A percentile compares a stretch with the other conserved stretches of the same genome.
These are phyloP conservation scores for Fusarium sp. DNA, from an alignment of 2,329 filamentous ascomycete genomes.

Conservation along the genomic window DNA sequence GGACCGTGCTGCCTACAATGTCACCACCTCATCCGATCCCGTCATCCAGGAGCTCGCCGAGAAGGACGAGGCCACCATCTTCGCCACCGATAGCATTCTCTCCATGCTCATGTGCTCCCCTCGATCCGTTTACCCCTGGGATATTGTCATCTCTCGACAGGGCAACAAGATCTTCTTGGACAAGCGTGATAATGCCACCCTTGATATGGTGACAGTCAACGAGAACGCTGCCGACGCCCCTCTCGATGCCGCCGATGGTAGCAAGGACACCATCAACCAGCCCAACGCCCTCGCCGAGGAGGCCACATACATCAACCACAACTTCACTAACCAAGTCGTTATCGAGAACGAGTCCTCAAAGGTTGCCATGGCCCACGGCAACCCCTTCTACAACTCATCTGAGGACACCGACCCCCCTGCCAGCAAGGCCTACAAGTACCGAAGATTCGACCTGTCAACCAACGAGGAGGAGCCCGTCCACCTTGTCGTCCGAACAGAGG, in stretches of 20 bases:
- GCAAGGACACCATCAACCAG: slow-evolving; percentile 95
- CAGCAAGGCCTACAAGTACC: slow-evolving; percentile 98
- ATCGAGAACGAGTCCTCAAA: slow-evolving; percentile 82
- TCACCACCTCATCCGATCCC: slow-evolving; percentile 95
- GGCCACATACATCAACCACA: slow-evolving; percentile 99
- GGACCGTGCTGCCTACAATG: slow-evolving; percentile 97
- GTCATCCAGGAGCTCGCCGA: slow-evolving; percentile 97
- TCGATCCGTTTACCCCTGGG: slow-evolving; percentile 97
- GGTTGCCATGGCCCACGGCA: slow-evolving; percentile 86
- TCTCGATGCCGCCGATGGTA: slow-evolving; percentile 89
- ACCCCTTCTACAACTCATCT: slow-evolving; percentile 96
- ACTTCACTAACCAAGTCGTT: slow-evolving; percentile 97
- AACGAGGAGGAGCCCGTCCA: slow-evolving; percentile 95
- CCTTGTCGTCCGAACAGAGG: slow-evolving; percentile 92
- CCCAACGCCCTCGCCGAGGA: slow-evolving; percentile 94
- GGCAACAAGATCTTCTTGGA: slow-evolving; percentile 98
- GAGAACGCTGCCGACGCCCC: slow-evolving; percentile 98
- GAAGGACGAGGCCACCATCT: slow-evolving; percentile 95
- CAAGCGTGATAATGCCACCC: slow-evolving; percentile 93
- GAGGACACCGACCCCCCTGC: slow-evolving; percentile 95
- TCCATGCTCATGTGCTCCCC: slow-evolving; percentile 99
- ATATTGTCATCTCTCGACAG: slow-evolving; percentile 92
- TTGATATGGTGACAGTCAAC: slow-evolving; percentile 99
- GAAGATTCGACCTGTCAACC: slow-evolving; percentile 93
- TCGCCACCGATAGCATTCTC: slow-evolving; percentile 95